These are phyloP conservation scores for Aspergillus sojae DNA, from an alignment of 2,329 filamentous ascomycete species.

Conservation along the genomic window DNA sequence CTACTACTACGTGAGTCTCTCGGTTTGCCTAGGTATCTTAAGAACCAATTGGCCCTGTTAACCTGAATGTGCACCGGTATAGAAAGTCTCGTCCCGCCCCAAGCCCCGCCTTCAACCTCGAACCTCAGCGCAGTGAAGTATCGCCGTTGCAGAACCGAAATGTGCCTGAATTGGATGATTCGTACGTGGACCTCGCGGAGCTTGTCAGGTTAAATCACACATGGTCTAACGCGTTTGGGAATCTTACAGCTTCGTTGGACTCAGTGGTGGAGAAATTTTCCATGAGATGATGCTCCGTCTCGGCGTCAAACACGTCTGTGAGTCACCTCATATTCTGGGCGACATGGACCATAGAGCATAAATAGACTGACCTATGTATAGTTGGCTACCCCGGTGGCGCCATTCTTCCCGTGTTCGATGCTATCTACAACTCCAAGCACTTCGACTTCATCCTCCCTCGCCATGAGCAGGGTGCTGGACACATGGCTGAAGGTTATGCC, in stretches of 20 bases:
- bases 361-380: conserved; percentile 34
- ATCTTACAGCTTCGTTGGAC: conserved; percentile 75
- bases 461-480: conserved; percentile 96
- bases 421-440: conserved; percentile 96
- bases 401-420: conserved; percentile 96
- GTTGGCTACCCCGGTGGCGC: conserved; percentile 92
- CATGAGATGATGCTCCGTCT: conserved; percentile 99
- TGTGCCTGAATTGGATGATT: conserved; percentile 73
- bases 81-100: conserved; percentile 63
- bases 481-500: conserved; percentile 98
- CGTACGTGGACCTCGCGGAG: conserved; percentile 57
- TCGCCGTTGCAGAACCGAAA: conserved; percentile 67
- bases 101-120: conserved; percentile 62
- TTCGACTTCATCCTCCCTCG: conserved; percentile 94
- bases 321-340: conserved; percentile 44
- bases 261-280: conserved; percentile 94
- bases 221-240: conserved; percentile 10
- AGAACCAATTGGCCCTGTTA: not conserved
- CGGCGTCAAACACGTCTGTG: conserved; percentile 91
- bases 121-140: conserved; percentile 62
- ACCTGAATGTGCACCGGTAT: not conserved
- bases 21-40: not conserved
- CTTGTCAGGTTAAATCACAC: not conserved
- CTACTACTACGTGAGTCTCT: conserved; percentile 57
- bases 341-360: not conserved